Conservation (phyloP, 352 stramenopile species). For the Phytophthora gonapodyides region DNA sequence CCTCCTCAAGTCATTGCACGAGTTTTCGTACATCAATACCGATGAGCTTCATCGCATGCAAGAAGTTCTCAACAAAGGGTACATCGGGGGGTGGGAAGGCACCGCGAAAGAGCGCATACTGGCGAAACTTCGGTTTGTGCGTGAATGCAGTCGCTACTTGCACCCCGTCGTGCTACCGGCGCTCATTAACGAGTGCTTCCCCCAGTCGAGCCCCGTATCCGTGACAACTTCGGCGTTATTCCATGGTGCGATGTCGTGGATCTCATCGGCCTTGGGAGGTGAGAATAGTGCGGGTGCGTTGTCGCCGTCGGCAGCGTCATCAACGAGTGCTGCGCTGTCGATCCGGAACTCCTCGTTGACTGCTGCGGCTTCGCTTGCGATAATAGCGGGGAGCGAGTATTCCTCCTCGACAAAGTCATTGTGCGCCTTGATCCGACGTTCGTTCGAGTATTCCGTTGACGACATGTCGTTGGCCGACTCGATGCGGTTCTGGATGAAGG, state of each 20-base stretch:
- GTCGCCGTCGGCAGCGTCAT: constrained; percentile 42
- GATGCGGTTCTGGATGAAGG: constrained; percentile 64
- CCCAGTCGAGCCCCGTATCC: constrained; percentile 46
- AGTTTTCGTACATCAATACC: constrained; percentile 78
- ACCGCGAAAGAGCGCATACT: constrained; percentile 71
- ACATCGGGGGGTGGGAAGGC: constrained; percentile 78
- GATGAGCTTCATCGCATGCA: constrained; percentile 75
- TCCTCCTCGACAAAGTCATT: constrained; percentile 57
- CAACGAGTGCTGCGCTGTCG: constrained; percentile 46
- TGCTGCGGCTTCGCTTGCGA: constrained; percentile 52
- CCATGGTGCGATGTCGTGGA: constrained; percentile 63
- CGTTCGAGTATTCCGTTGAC: constrained; percentile 63
- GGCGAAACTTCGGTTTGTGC: constrained; percentile 72
- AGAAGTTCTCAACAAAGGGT: constrained; percentile 80
- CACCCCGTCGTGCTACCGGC: constrained; percentile 67
- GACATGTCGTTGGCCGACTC: constrained; percentile 41
- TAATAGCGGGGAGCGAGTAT: constrained; percentile 50
- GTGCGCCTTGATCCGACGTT: constrained; percentile 57
- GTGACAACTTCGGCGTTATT: constrained; percentile 62
- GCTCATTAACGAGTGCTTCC: constrained; percentile 66
- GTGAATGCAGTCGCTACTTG: constrained; percentile 71
- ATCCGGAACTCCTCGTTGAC: constrained; percentile 61
- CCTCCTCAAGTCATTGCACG: constrained; percentile 55
- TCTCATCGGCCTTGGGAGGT: constrained; percentile 55
- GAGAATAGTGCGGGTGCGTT: constrained; percentile 36